Conservation (phyloP, 2,329 filamentous ascomycete species). For the Fusarium guadeloupense region DNA sequence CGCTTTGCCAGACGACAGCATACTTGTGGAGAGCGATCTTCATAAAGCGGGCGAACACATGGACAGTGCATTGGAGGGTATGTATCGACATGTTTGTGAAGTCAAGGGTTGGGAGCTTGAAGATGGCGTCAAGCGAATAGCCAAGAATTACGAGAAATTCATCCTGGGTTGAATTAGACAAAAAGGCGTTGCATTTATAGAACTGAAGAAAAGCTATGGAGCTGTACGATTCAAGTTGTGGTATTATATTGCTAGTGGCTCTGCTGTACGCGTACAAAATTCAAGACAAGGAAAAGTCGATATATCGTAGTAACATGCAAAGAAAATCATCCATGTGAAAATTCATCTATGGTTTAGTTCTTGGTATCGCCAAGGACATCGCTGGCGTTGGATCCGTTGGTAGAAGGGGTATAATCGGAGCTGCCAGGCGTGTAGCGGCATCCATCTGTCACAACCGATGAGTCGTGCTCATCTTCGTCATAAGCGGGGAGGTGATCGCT, state of each 20-base stretch:
- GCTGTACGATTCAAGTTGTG: constrained; percentile 14
- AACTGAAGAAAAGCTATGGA: neutral
- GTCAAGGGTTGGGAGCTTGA: constrained; percentile 81
- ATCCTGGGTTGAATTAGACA: constrained; percentile 64
- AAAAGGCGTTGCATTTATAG: neutral
- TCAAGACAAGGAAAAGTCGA: constrained; percentile 19
- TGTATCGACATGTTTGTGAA: constrained; percentile 78
- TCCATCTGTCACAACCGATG: constrained; percentile 55
- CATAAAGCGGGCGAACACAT: constrained; percentile 83
- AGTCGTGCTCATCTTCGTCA: constrained; percentile 46
- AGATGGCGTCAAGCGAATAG: constrained; percentile 73
- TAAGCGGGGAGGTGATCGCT: constrained; percentile 56
- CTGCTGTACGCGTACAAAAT: constrained; percentile 15
- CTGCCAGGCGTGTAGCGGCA: constrained; percentile 52
- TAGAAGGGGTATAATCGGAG: constrained; percentile 38
- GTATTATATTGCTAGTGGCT: constrained; percentile 19
- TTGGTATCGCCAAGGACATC: constrained; percentile 40
- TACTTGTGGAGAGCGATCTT: constrained; percentile 91
- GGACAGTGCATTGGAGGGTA: constrained; percentile 79
- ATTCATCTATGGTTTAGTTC: constrained; percentile 24
- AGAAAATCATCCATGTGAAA: constrained; percentile 15
- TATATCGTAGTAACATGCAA: constrained; percentile 29
- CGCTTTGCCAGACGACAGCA: constrained; percentile 76
- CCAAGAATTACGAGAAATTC: constrained; percentile 80
- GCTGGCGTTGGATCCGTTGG: constrained; percentile 29